Evolutionary conservation across 495 filamentous ascomycete species (phyloP).

Genomic region (Neurospora sp.): DNA sequence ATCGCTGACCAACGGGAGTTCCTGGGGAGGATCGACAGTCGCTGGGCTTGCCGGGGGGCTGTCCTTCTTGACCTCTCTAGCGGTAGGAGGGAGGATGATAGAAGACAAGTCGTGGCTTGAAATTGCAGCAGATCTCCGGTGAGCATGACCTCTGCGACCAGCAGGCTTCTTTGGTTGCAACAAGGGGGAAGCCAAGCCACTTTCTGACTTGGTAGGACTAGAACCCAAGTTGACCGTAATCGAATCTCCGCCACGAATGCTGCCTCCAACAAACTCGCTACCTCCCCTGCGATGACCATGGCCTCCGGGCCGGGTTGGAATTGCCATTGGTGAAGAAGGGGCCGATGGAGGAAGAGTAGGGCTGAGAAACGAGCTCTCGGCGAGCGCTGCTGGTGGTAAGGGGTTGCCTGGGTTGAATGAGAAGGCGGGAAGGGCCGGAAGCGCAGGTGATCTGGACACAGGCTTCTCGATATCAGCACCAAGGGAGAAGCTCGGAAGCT

Average conservation of each 20-base stretch:
- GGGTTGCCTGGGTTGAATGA: conserved; percentile 51
- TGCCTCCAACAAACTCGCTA: conserved; percentile 73
- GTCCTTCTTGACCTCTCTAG: conserved; percentile 38
- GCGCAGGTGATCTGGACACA: conserved; percentile 29
- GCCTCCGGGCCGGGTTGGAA: conserved; percentile 38
- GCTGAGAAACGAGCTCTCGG: conserved; percentile 28
- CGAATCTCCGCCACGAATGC: conserved; percentile 46
- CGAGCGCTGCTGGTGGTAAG: conserved; percentile 13
- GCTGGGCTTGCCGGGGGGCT: conserved; percentile 66
- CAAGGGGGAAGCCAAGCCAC: conserved; percentile 39
- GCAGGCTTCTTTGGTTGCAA: conserved; percentile 38
- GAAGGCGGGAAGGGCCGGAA: conserved; percentile 53
- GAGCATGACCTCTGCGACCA: conserved; percentile 61
- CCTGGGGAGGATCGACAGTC: conserved; percentile 29
- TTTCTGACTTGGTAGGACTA: conserved; percentile 55
- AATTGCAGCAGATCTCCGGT: conserved; percentile 77
- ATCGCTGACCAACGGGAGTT: conserved; percentile 24
- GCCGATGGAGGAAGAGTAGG: conserved; percentile 28
- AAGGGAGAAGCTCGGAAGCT: conserved; percentile 9
- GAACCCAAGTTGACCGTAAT: conserved; percentile 45
- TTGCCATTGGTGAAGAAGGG: conserved; percentile 33
- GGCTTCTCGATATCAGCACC: conserved; percentile 9
- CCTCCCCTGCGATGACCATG: conserved; percentile 56
- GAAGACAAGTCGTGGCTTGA: conserved; percentile 70
- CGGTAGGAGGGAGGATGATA: conserved; percentile 53